Evolutionary conservation across 1,139 yeast genomes (phyloP), one percentile per base, ranked within the genome.

Genomic region (Hemisphaericaspora subhashii): DNA sequence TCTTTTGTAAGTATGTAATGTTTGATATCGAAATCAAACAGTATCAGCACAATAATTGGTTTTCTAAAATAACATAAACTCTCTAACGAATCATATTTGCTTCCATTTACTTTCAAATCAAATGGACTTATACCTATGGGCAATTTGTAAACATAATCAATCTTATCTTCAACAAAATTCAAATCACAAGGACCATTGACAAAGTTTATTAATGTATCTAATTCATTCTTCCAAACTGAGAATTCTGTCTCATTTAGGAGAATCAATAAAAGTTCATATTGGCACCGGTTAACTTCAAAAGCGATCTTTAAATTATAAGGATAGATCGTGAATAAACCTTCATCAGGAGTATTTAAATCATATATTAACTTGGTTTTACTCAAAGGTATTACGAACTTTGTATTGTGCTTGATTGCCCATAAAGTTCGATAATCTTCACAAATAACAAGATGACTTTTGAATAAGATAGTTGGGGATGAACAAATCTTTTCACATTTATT

Each of bases 381-480:
- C 15, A 79, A 55, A 0, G 86, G 82, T 5, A 81, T 63, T 13
- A 79, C 59, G 44, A 79, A 76, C 17, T 57, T 60, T 7, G 74
- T 65, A 3, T 60, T 64, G 29, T 55, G 56, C 46, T 51, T 41
- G 30, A 23, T 23, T 31, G 15, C 23, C 21, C 26, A 33, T 16
- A 22, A 33, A 8, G 41, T 35, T 36, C 55, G 58, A 27, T 48
- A 42, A 15, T 58, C 27, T 9, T 57, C 53, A 30, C 51, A 44
- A 11, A 66, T 39, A 0, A 79, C 44, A 11, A 80, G 51, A 51
- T 77, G 81, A 9, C 79, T 69, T 46, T 79, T 77, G 58, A 74
- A 80, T 21, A 79, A 50, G 31, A 78, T 53, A 0, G 68, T 63
- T 2, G 76, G 79, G 38, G 63, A 53, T 12, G 58, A 55, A 5